A percentile compares a stretch with the other conserved stretches of the same genome.
Evolutionary conservation across 768 basidiomycete genomes (phyloP).

Genomic region (Tricholoma terreum): DNA sequence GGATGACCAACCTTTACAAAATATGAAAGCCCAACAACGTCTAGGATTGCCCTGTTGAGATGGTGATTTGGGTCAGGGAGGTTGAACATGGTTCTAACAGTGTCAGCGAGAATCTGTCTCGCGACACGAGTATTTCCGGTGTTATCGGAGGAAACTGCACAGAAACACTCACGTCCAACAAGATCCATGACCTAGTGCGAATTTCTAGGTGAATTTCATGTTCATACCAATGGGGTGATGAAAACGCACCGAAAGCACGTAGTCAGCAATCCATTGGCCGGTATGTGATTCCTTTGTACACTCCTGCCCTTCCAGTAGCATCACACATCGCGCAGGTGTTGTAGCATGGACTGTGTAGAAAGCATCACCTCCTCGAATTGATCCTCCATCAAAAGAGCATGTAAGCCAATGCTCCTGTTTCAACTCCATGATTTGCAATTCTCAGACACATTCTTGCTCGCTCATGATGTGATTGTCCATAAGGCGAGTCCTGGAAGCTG

Average conservation of each 20-base stretch:
- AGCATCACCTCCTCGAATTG: conserved; percentile 5
- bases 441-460: conserved; percentile 17
- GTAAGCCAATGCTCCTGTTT: conserved; percentile 11
- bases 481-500: conserved; percentile 19
- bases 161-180: conserved; percentile 13
- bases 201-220: not conserved
- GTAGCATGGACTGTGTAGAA: conserved; percentile 23
- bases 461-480: conserved; percentile 22
- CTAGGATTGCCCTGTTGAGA: conserved; percentile 22
- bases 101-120: conserved; percentile 6
- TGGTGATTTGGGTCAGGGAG: too few species aligned
- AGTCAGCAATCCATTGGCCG: conserved; percentile 15
- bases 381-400: conserved; percentile 24
- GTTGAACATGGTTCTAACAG: conserved; percentile 10
- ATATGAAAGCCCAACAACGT: conserved; percentile 15
- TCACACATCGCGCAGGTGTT: not conserved
- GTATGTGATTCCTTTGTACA: conserved; percentile 12
- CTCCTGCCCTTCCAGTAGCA: conserved; percentile 18
- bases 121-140: conserved; percentile 15
- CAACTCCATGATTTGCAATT: conserved; percentile 14
- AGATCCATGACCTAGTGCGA: conserved; percentile 11
- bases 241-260: conserved; percentile 10
- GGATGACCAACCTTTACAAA: conserved; percentile 15
- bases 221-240: not conserved
- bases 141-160: conserved; percentile 9